Evolutionary conservation across 352 stramenopile genomes (phyloP).

Genomic region (Plasmopara muralis): DNA sequence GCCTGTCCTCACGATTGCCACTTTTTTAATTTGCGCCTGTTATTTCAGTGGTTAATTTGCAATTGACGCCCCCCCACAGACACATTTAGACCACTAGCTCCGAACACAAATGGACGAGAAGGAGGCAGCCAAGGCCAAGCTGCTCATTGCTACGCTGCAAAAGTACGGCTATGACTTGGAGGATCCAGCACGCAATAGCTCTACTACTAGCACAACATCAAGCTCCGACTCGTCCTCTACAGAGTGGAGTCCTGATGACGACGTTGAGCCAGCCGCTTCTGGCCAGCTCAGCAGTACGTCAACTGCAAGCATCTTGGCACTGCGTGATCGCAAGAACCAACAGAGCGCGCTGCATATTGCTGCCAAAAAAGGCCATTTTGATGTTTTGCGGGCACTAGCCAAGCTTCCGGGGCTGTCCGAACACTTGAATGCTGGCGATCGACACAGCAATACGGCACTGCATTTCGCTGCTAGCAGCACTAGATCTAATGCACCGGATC

Average conservation of each 20-base stretch:
- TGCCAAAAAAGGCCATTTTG: slow-evolving; percentile 75
- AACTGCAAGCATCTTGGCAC: slow-evolving; percentile 58
- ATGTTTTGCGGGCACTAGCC: slow-evolving; percentile 70
- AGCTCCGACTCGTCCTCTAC: slow-evolving; percentile 26
- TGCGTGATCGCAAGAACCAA: slow-evolving; percentile 79
- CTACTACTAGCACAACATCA: slow-evolving; percentile 22
- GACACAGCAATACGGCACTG: slow-evolving; percentile 74
- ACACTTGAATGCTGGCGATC: slow-evolving; percentile 69
- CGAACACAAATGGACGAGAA: slow-evolving; percentile 32
- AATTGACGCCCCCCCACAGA: slow-evolving; percentile 11
- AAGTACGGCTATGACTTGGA: slow-evolving; percentile 81
- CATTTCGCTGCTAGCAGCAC: slow-evolving; percentile 72
- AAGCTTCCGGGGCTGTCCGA: slow-evolving; percentile 66
- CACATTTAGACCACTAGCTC: slow-evolving; percentile 1
- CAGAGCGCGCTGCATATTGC: slow-evolving; percentile 82
- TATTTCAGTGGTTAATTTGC: slow-evolving; percentile 14
- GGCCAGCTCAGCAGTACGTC: slow-evolving; percentile 25
- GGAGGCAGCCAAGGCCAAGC: slow-evolving; percentile 48
- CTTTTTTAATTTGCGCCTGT: slow-evolving; percentile 7
- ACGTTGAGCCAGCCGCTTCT: slow-evolving; percentile 18
- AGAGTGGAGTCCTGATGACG: slow-evolving; percentile 32
- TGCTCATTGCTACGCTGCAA: slow-evolving; percentile 76
- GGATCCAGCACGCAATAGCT: slow-evolving; percentile 24
- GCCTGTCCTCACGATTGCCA: slow-evolving; percentile 13
- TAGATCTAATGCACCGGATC: slow-evolving; percentile 44